These are phyloP conservation scores for Conticribra weissflogii DNA, from an alignment of 108 stramenopile genomes.

Conservation along the genomic window DNA sequence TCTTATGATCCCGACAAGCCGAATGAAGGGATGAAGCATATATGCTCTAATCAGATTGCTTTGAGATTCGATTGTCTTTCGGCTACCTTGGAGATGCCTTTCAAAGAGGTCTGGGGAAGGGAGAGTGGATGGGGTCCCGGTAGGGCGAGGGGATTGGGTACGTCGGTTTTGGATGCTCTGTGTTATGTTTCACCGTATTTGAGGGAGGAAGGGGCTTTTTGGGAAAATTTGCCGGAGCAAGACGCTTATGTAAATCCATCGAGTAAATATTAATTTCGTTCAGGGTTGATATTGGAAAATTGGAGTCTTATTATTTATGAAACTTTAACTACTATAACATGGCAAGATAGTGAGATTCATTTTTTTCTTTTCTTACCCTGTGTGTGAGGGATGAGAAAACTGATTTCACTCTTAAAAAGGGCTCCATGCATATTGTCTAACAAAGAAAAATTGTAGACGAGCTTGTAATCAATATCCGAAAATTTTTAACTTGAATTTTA, in stretches of 20 bases:
- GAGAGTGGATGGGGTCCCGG: slow-evolving; percentile 67
- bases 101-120: slow-evolving; percentile 79
- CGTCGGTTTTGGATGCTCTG: slow-evolving; percentile 67
- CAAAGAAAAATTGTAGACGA: no score
- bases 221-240: slow-evolving; percentile 57
- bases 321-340: not conserved
- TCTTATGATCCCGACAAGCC: slow-evolving; percentile 69
- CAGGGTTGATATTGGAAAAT: no score
- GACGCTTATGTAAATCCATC: slow-evolving; percentile 72
- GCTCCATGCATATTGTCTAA: no score
- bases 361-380: no score
- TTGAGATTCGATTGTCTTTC: slow-evolving; percentile 79
- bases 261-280: slow-evolving; percentile 33
- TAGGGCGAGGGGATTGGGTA: slow-evolving; percentile 65
- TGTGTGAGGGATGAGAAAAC: no score
- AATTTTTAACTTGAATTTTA: no score
- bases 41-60: slow-evolving; percentile 85
- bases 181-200: slow-evolving; percentile 73
- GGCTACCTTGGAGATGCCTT: slow-evolving; percentile 88
- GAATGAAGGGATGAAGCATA: slow-evolving; percentile 58
- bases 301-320: not conserved
- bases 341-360: not conserved
- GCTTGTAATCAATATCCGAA: no score
- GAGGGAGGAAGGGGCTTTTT: slow-evolving; percentile 65
- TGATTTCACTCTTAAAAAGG: no score